These are phyloP conservation scores for Takashimella koratensis DNA, from an alignment of 1,284 basidiomycete genomes.

Conservation along the genomic window DNA sequence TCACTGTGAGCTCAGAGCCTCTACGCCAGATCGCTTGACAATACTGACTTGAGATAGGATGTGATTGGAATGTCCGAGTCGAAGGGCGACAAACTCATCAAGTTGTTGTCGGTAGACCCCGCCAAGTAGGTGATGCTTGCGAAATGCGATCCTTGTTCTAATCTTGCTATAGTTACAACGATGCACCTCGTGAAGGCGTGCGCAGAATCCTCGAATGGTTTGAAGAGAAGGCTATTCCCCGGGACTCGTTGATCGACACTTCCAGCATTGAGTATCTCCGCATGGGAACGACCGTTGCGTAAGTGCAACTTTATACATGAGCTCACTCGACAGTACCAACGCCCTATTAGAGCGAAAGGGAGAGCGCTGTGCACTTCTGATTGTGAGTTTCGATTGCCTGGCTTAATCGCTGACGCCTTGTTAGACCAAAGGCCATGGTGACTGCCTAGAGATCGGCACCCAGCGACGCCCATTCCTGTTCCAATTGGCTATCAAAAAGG, in stretches of 20 bases:
- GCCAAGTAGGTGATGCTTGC: neutral
- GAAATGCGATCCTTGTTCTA: neutral
- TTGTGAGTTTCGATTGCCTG: conserved; percentile 41
- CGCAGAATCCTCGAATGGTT: conserved; percentile 78
- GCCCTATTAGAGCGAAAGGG: conserved; percentile 93
- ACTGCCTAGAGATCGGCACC: conserved; percentile 49
- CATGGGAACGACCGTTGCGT: conserved; percentile 18
- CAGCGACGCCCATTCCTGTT: conserved; percentile 45
- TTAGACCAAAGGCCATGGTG: conserved; percentile 49
- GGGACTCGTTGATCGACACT: conserved; percentile 47
- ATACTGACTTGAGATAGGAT: no score
- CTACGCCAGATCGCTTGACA: neutral
- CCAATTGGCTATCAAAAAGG: conserved; percentile 44
- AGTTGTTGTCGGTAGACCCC: conserved; percentile 9
- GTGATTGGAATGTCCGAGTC: conserved; percentile 11
- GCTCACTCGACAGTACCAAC: conserved; percentile 70
- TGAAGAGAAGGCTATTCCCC: conserved; percentile 53
- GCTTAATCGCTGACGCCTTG: conserved; percentile 55
- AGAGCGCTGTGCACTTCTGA: conserved; percentile 82
- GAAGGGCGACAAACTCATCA: conserved; percentile 7
- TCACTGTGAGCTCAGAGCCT: conserved; percentile 1
- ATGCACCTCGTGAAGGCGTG: conserved; percentile 86
- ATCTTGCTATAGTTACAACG: conserved; percentile 65
- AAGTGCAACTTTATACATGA: no score
- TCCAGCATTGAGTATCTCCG: conserved; percentile 37